Evolutionary conservation across 1,284 basidiomycete species (phyloP), one percentile per base, ranked within the genome.

Genomic region (Flammula alnicola): DNA sequence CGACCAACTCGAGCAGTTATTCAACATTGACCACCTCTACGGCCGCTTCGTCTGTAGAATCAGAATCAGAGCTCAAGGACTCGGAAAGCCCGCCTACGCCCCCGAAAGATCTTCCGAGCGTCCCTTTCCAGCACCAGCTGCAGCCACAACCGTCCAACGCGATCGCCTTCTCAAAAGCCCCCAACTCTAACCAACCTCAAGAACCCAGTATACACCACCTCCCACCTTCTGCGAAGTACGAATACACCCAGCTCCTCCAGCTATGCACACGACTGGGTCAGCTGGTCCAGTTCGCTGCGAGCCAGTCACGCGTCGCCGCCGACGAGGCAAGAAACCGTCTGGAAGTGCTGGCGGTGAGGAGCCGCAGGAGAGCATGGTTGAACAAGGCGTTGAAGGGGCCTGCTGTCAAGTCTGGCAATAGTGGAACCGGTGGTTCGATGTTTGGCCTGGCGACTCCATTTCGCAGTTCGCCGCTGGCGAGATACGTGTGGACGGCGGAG

Each of bases 291-390:
- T 63, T 70, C 25, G 63, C 73, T 19, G 62, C 67, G 4, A 63
- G 68, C 1, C 70, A 74, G 22, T 67, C 70, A n/a, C 61, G 63
- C 6, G 69, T 70, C 33, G 62, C 63, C 4, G 64, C 59, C 4
- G 63, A 69, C 26, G 75, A 81, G 43, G 52, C 66, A 23, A 58
- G 63, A 16, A 67, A 71, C n/a, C 63, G 74, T n/a, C 64, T 75
- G 20, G 66, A 70, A 8, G 63, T 79, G 9, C 62, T 83, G 17
- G 80, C 81, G 60, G 70, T 79, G 41, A 73, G 78, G 54, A 73
- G 74, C 45, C 68, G 75, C 12, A 69, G 82, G 30, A 70, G 80
- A 8, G 82, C 81, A 11, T 84, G 82, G 82, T 65, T 75, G 38
- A 79, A 77, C 57, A 64, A 70, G 27, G 65, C 68, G 8, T 31